Percentiles rank a stretch among this genome's conserved stretches.
phyloP scores from a whole-genome alignment of 495 filamentous ascomycete genomes.

The Penicillium dipodomyicola region DNA sequence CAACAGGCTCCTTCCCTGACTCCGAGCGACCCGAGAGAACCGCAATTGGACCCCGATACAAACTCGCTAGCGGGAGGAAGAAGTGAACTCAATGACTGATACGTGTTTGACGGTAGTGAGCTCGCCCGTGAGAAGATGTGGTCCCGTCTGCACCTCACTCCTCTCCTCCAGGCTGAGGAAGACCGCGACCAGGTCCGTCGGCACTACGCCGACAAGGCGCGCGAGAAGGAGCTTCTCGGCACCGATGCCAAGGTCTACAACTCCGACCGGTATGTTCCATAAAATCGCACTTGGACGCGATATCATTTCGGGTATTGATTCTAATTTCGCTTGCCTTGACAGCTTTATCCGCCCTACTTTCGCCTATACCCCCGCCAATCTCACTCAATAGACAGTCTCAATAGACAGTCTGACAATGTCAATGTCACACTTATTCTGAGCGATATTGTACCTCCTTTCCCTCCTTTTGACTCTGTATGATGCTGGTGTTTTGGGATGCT shows the following conservation, averaged over 20 bases:
- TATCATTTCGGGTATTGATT: neutral
- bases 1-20: conserved; percentile 8
- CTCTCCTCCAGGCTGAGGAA: conserved; percentile 89
- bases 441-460: conserved; percentile 4
- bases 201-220: conserved; percentile 76
- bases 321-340: conserved; percentile 1
- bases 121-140: conserved; percentile 97
- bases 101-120: conserved; percentile 56
- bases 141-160: conserved; percentile 88
- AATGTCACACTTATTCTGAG: conserved; percentile 6
- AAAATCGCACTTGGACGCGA: neutral
- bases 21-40: conserved; percentile 8
- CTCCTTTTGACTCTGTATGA: conserved; percentile 15
- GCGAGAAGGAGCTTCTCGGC: conserved; percentile 87
- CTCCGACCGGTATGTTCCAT: conserved; percentile 69
- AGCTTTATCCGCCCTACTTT: conserved; percentile 51
- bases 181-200: conserved; percentile 90
- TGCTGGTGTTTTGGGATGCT: conserved; percentile 12
- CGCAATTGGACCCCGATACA: conserved; percentile 11
- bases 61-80: neutral
- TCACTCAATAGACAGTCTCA: conserved; percentile 37
- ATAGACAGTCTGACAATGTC: conserved; percentile 24
- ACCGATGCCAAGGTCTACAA: conserved; percentile 79
- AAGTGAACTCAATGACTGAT: conserved; percentile 3
- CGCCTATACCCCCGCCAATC: conserved; percentile 43